Evolutionary conservation across 805 yeast genomes (phyloP), one percentile per base, ranked within the genome.

Genomic region (Brettanomyces bruxellensis): DNA sequence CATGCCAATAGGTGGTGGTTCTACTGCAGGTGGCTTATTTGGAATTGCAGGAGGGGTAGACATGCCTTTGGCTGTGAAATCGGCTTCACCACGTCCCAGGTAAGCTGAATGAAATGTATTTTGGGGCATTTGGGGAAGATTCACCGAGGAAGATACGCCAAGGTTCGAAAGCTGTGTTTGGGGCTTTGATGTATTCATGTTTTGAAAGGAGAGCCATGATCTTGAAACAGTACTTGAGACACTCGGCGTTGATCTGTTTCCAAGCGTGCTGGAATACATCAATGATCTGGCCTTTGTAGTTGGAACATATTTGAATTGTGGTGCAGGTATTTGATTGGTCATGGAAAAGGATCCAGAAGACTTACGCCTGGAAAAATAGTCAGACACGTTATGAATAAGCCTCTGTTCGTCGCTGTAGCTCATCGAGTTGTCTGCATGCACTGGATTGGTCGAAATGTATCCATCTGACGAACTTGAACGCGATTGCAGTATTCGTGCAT

Each of bases 31-130:
- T 18, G 45, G 45, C 14, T 34, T 23, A 9, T 25, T 32, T 9
- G 45, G 46, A 12, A 50, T 25, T 22, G 51, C 37, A 1, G 51
- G 53, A 5, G 51, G 32, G 6, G 50, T n/a, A 13, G 30, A 5
- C 5, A 23, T 25, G 8, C 41, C 18, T 9, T 14, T n/a, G n/a
- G 38, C 13, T 8, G 8, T n/a, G 6, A n/a, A 6, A n/a, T 7
- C 23, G 8, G 13, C n/a, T 2, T 28, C 11, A 6, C 32, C 32
- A 1, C 32, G 7, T 35, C 23, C 23, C 38, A 8, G 38, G 3
- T 35, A 35, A n/a, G 38, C 8, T 35, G 38, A 18, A 35, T 35
- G 38, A 18, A 35, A 35, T n/a, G n/a, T 8, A n/a, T 3, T 35
- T 35, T 6, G 7, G 1, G 38, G 38, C 38, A 35, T 35, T n/a